Evolutionary conservation across 495 filamentous ascomycete species (phyloP).

Genomic region (Lindgomyces ingoldianus): DNA sequence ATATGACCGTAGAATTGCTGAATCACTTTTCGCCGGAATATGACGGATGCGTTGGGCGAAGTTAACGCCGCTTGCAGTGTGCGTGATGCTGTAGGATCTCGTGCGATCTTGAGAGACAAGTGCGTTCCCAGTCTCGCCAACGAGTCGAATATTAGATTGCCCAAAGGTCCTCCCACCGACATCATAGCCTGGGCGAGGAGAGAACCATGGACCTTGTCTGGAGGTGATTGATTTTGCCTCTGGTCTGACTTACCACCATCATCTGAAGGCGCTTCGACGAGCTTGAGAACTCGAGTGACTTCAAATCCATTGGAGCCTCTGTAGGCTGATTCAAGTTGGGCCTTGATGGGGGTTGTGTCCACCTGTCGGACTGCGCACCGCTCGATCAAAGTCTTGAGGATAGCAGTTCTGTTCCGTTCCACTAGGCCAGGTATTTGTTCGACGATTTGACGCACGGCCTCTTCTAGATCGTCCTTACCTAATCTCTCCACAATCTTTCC

Average conservation of each 20-base stretch:
- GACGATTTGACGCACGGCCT: constrained; percentile 64
- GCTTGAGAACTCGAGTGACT: constrained; percentile 51
- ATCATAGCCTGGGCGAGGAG: constrained; percentile 68
- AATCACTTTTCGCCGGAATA: constrained; percentile 63
- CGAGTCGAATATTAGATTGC: constrained; percentile 59
- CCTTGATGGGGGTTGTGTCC: constrained; percentile 61
- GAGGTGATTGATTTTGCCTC: constrained; percentile 13
- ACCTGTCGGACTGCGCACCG: constrained; percentile 69
- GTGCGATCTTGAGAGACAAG: constrained; percentile 53
- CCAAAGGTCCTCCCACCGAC: constrained; percentile 56
- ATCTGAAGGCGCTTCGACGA: constrained; percentile 40
- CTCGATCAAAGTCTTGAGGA: constrained; percentile 80
- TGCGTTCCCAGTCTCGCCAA: constrained; percentile 49
- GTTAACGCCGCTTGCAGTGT: constrained; percentile 71
- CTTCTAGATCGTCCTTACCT: constrained; percentile 75
- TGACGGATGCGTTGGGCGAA: constrained; percentile 56
- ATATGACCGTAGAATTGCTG: constrained; percentile 61
- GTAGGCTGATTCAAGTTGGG: constrained; percentile 60
- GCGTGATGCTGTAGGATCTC: constrained; percentile 64
- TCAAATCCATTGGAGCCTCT: constrained; percentile 47
- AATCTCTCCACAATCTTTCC: constrained; percentile 77
- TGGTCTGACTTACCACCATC: constrained; percentile 35
- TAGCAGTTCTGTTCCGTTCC: constrained; percentile 69
- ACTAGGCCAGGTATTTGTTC: constrained; percentile 70
- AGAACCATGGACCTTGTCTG: constrained; percentile 63